phyloP scores from a whole-genome alignment of 768 basidiomycete genomes.

The Antrodiella citrinella region DNA sequence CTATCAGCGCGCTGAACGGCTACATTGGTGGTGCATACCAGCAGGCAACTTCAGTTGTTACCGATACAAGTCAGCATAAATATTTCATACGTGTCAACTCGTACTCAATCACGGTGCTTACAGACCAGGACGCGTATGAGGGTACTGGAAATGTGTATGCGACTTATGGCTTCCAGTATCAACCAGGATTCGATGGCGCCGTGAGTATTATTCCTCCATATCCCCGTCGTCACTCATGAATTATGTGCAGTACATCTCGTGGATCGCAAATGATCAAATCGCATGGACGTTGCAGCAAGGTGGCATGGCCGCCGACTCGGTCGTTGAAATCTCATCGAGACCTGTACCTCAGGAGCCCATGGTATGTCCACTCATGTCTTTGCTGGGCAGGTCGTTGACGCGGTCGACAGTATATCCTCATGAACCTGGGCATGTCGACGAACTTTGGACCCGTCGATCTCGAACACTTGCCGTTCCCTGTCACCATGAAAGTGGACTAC shows the following conservation, averaged over 20 bases:
- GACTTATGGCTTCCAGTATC: conserved; percentile 78
- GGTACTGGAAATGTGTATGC: conserved; percentile 46
- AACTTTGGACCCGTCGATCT: conserved; percentile 59
- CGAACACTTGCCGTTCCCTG: conserved; percentile 39
- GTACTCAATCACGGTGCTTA: conserved; percentile 4
- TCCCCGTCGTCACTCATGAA: neutral
- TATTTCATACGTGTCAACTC: neutral
- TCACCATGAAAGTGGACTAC: conserved; percentile 71
- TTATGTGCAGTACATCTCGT: conserved; percentile 57
- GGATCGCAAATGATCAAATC: conserved; percentile 55
- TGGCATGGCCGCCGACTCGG: conserved; percentile 50
- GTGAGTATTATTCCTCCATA: conserved; percentile 28
- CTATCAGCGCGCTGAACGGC: conserved; percentile 46
- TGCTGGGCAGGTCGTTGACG: too few relatives aligned
- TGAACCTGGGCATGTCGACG: conserved; percentile 54
- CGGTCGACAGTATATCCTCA: conserved; percentile 42
- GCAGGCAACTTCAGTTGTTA: conserved; percentile 46
- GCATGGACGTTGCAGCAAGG: conserved; percentile 64
- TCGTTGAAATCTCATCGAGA: conserved; percentile 55
- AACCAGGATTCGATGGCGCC: conserved; percentile 51
- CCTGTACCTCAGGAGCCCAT: conserved; percentile 81
- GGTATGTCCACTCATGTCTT: too few relatives aligned
- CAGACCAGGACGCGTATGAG: conserved; percentile 69
- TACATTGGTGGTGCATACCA: conserved; percentile 77
- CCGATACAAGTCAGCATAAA: conserved; percentile 27